Evolutionary conservation across 2,329 filamentous ascomycete genomes (phyloP).

Genomic region (Pseudocercospora ulei): DNA sequence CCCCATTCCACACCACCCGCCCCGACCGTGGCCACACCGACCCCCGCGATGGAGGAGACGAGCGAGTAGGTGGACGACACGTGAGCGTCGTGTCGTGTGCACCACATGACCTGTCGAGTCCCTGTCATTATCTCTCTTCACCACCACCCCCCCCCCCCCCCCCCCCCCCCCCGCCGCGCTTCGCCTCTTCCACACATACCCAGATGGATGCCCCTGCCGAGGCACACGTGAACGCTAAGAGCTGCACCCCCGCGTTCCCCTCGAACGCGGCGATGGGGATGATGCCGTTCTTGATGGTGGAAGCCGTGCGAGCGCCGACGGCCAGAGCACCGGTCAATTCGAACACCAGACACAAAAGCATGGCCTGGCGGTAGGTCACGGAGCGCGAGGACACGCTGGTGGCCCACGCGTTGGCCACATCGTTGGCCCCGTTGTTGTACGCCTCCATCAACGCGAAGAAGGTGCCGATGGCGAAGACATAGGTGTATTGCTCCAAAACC

Average conservation of each 20-base stretch:
- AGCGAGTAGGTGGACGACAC: constrained; percentile 55
- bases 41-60: constrained; percentile 44
- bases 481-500: constrained; percentile 13
- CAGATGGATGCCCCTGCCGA: constrained; percentile 44
- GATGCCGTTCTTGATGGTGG: constrained; percentile 53
- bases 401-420: constrained; percentile 48
- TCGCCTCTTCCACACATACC: constrained; percentile 15
- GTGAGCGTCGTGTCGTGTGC: constrained; percentile 47
- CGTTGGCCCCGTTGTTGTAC: constrained; percentile 50
- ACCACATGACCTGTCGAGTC: constrained; percentile 41
- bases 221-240: constrained; percentile 41
- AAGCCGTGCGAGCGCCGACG: constrained; percentile 46
- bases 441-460: constrained; percentile 56
- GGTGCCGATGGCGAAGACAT: constrained; percentile 51
- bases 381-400: constrained; percentile 45
- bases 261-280: constrained; percentile 44
- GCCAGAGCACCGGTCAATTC: constrained; percentile 48
- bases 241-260: constrained; percentile 38
- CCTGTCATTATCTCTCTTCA: no score
- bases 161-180: no score
- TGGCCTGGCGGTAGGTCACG: constrained; percentile 45
- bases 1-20: constrained; percentile 41
- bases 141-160: no score
- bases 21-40: constrained; percentile 46
- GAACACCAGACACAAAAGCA: constrained; percentile 42